phyloP scores from a whole-genome alignment of 805 yeast genomes.

The Suhomyces sp. region DNA sequence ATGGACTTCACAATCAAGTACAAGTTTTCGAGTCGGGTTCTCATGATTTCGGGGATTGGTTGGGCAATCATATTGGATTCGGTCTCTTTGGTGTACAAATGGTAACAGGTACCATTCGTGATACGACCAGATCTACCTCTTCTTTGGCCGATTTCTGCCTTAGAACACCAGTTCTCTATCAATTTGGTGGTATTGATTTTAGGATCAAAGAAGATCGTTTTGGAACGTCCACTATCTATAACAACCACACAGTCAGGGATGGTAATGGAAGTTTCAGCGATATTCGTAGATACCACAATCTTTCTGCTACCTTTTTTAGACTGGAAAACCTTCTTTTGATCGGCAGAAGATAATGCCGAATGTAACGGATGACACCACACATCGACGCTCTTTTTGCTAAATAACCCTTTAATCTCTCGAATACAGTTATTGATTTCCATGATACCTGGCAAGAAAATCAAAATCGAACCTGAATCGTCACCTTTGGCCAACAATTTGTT shows the following conservation, averaged over 20 bases:
- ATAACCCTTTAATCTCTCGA: constrained; percentile 26
- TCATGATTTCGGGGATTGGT: constrained; percentile 85
- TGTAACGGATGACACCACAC: constrained; percentile 70
- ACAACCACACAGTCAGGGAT: constrained; percentile 94
- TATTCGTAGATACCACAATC: constrained; percentile 84
- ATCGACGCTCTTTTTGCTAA: constrained; percentile 15
- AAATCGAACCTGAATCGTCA: constrained; percentile 62
- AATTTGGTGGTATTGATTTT: constrained; percentile 65
- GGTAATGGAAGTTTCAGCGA: constrained; percentile 96
- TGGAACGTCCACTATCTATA: constrained; percentile 83
- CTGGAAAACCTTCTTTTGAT: constrained; percentile 74
- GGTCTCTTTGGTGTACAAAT: constrained; percentile 65
- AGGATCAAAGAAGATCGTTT: constrained; percentile 70
- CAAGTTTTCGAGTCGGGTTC: constrained; percentile 79
- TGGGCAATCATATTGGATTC: constrained; percentile 56
- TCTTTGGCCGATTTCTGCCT: constrained; percentile 86
- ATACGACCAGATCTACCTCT: constrained; percentile 99
- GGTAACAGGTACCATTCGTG: constrained; percentile 75
- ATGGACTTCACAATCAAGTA: constrained; percentile 83
- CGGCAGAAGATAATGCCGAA: constrained; percentile 79
- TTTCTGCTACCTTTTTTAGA: constrained; percentile 56
- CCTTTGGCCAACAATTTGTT: constrained; percentile 36
- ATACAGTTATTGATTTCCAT: constrained; percentile 76
- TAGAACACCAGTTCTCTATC: constrained; percentile 81
- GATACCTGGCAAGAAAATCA: constrained; percentile 87